Evolutionary conservation across 2,329 filamentous ascomycete genomes (phyloP).

Genomic region (Diaporthe ampelina): DNA sequence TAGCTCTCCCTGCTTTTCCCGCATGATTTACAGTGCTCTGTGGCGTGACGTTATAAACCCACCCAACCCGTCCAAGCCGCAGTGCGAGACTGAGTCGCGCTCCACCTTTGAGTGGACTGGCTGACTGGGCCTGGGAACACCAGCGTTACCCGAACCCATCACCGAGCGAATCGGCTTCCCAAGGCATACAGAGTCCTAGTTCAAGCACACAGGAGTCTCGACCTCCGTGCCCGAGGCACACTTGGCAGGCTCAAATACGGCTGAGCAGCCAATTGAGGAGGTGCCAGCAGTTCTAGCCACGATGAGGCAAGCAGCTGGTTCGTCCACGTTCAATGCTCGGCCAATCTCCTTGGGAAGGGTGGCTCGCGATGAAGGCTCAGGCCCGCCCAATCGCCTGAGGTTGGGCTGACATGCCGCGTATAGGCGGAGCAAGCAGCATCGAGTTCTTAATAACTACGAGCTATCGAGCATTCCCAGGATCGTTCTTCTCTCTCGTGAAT

Average conservation of each 20-base stretch:
- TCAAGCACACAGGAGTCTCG: not conserved
- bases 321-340: slow-evolving; percentile 4
- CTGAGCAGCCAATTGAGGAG: slow-evolving; percentile 19
- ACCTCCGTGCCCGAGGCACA: slow-evolving; percentile 14
- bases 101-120: slow-evolving; percentile 15
- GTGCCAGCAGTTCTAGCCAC: not conserved
- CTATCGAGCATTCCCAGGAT: not conserved
- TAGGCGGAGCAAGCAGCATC: slow-evolving; percentile 12
- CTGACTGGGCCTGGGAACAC: not conserved
- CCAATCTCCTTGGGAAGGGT: slow-evolving; percentile 1
- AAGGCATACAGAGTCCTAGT: not conserved
- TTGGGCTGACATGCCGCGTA: slow-evolving; percentile 23
- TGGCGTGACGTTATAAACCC: slow-evolving; percentile 37
- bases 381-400: slow-evolving; percentile 8
- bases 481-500: not conserved
- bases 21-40: slow-evolving; percentile 30
- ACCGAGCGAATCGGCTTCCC: slow-evolving; percentile 23
- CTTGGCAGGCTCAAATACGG: not conserved
- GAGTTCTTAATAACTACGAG: slow-evolving; percentile 18
- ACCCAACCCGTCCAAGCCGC: slow-evolving; percentile 15
- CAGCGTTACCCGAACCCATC: slow-evolving; percentile 23
- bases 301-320: slow-evolving; percentile 13
- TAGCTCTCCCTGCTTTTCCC: slow-evolving; percentile 28
- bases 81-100: slow-evolving; percentile 12
- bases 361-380: slow-evolving; percentile 9